phyloP scores from a whole-genome alignment of 495 filamentous ascomycete species.

The Apiosordaria backusii region DNA sequence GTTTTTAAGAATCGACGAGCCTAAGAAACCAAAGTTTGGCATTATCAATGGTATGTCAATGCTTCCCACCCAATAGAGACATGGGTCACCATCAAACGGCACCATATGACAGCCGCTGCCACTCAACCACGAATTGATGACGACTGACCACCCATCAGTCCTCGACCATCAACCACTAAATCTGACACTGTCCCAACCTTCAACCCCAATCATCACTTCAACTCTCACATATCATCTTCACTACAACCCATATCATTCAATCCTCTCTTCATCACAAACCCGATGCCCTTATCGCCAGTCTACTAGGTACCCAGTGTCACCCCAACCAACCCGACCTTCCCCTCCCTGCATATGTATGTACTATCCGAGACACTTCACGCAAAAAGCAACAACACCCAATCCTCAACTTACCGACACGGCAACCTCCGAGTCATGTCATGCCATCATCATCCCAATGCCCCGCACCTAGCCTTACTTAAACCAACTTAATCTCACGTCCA shows the following conservation, averaged over 20 bases:
- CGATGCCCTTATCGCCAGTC: background rate
- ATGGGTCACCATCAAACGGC: background rate
- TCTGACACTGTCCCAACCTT: background rate
- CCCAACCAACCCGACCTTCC: background rate
- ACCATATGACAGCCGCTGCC: background rate
- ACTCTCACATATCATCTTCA: background rate
- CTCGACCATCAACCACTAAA: background rate
- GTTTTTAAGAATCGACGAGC: too few relatives aligned
- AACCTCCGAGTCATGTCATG: slow-evolving; percentile 5
- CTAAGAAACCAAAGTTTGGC: too few relatives aligned
- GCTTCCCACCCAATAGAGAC: background rate
- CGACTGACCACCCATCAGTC: background rate
- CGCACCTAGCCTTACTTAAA: background rate
- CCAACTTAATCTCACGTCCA: background rate
- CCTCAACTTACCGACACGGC: background rate
- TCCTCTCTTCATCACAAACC: background rate
- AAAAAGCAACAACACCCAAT: background rate
- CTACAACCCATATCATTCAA: background rate
- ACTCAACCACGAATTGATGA: background rate
- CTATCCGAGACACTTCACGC: background rate
- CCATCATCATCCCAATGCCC: background rate
- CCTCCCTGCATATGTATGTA: background rate
- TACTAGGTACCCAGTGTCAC: background rate
- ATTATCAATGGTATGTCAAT: too few relatives aligned
- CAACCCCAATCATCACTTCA: background rate